Base-by-base conservation (phyloP, 805 yeast genomes). In the Barnettozyma siamensis region DNA sequence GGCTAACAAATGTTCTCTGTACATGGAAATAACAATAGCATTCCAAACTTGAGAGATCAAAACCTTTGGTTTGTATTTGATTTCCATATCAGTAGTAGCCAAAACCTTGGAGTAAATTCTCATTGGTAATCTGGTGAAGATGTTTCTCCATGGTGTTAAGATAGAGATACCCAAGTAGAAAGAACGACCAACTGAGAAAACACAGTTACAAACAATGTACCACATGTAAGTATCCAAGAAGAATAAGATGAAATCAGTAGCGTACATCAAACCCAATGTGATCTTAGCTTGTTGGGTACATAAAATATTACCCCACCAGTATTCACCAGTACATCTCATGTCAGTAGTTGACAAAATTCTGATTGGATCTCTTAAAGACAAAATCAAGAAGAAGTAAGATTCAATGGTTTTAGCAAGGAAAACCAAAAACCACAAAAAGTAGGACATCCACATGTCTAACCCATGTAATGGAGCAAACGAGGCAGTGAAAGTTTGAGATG, bases 91-190 rank as follows among this genome's bases (percentile, higher is more conserved):
- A 52, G 96, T 86, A 29, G 99, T 93, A 35, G 98, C 98, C 68
- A 93, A 78, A 52, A 93, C 83, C 78, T 93, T 93, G 42, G 97
- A 88, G 75, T 93, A 94, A 54, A 93, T 88, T 80, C 99, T 88
- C 81, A 93, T 93, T 63, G 99, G 99, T 63, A 93, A 73, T 68
- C 99, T 83, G 41, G 96, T 82, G 75, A 91, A 93, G 55, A 93
- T 89, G 65, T 94, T 93, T 79, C 98, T 87, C 99, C 99, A 93
- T 48, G 99, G 99, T 32, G 99, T 93, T 74, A 89, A 80, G 52
- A 93, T 91, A 35, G 99, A 93, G 57, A 93, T 89, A 83, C 99
- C 99, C 66, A 94, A 76, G 75, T 91, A 93, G 77, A 93, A 93
- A 13, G 99, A 93, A 64, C 96, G 87, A 56, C 96, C 97, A 59